Evolutionary conservation across 306 rosid genomes (phyloP), one percentile per base, ranked within the genome.

Genomic region (Gillenia trifoliata): DNA sequence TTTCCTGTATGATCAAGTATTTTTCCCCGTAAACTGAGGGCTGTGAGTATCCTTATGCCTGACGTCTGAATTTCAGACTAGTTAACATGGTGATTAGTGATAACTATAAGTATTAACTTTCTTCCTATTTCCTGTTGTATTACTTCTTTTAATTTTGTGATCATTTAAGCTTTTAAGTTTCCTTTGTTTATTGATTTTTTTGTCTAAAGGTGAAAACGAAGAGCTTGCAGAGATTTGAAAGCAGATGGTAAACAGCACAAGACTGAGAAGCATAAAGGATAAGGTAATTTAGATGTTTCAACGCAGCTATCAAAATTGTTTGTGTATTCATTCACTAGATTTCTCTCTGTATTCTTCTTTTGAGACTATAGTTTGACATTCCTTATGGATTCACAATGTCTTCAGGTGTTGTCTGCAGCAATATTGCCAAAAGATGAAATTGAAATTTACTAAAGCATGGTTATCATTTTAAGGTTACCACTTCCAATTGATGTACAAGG

Each of bases 391-490:
- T 72, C 8, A 78, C 60, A 75, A 61, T 78, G 75, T 66, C 23
- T 74, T 67, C 75, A 92, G 99, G 90, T 57, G 60, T 69, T 87
- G 70, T 81, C 89, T 47, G 84, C 89, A 31, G 78, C 64, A 90
- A 69, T 71, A 77, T 91, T 71, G 79, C 80, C 54, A 88, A 84
- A 92, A 79, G 88, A 90, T 89, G 92, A 87, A 85, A 80, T 81
- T 83, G 64, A 92, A 94, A 81, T 92, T 94, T 77, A 85, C 92
- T 22, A 88, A 89, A 84, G 97, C 99, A n/a, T 94, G 99, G 97
- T 73, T 85, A 78, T 73, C 88, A 4, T 92, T 76, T 84, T 92
- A 56, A 89, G 92, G 84, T 85, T 94, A 76, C 89, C 89, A 16
- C 97, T 94, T 85, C 10, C 99, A 65, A 81, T 94, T 78, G 95